Evolutionary conservation across 2,329 filamentous ascomycete species (phyloP).

Genomic region (Arthrinium phaeospermum): DNA sequence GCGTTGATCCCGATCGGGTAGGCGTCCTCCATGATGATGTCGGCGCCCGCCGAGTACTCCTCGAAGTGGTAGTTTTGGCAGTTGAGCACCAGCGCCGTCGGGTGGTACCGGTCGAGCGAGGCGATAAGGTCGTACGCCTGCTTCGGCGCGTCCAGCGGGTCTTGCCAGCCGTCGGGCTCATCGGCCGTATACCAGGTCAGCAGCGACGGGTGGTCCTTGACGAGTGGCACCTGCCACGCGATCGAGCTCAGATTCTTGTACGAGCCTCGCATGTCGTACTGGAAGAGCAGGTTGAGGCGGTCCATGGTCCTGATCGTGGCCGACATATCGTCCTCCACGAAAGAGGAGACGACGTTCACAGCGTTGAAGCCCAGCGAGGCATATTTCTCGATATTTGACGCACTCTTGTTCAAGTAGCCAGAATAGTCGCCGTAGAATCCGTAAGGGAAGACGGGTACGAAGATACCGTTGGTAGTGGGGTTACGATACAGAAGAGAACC

Average conservation of each 20-base stretch:
- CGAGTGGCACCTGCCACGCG: conserved; percentile 43
- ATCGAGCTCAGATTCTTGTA: conserved; percentile 51
- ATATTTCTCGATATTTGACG: conserved; percentile 41
- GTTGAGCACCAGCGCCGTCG: conserved; percentile 63
- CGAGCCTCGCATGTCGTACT: conserved; percentile 52
- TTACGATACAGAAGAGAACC: conserved; percentile 50
- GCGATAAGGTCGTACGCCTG: conserved; percentile 51
- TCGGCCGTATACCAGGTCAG: conserved; percentile 54
- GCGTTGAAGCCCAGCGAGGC: conserved; percentile 48
- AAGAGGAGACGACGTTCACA: conserved; percentile 50
- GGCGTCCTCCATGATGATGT: conserved; percentile 65
- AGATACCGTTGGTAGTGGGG: conserved; percentile 40
- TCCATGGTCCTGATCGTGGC: conserved; percentile 46
- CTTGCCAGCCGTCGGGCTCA: conserved; percentile 61
- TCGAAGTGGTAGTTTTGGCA: conserved; percentile 67
- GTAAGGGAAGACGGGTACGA: conserved; percentile 50
- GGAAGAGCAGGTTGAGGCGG: conserved; percentile 44
- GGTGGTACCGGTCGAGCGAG: conserved; percentile 64
- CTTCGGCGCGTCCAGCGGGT: conserved; percentile 55
- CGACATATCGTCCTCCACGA: conserved; percentile 38
- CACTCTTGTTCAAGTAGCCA: conserved; percentile 45
- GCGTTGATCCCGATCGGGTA: conserved; percentile 66
- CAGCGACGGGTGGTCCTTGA: conserved; percentile 46
- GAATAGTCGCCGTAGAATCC: conserved; percentile 50
- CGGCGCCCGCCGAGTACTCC: conserved; percentile 58